These are phyloP conservation scores for Penicillium sp. DNA, from an alignment of 2,329 filamentous ascomycete genomes.

Conservation along the genomic window DNA sequence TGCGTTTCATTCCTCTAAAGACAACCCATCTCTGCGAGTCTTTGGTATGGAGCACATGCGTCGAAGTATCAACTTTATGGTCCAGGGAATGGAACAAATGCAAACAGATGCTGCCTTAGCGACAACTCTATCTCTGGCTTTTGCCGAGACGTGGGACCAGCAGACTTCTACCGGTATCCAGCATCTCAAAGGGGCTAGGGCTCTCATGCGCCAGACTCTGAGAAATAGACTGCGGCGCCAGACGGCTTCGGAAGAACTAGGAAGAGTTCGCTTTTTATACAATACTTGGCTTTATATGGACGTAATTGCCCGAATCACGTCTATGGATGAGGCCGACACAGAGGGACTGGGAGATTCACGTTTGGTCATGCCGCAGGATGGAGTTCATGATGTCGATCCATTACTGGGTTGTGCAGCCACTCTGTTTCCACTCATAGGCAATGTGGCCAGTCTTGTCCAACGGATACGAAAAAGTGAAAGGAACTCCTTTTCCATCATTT, in stretches of 20 bases:
- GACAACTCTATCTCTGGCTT: conserved; percentile 65
- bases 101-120: conserved; percentile 62
- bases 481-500: conserved; percentile 60
- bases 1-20: conserved; percentile 62
- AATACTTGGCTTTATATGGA: conserved; percentile 73
- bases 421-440: conserved; percentile 65
- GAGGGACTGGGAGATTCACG: conserved; percentile 38
- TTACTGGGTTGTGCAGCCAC: conserved; percentile 66
- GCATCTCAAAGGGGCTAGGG: conserved; percentile 64
- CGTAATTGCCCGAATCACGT: conserved; percentile 65
- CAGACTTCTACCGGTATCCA: conserved; percentile 66
- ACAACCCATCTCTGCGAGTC: conserved; percentile 54
- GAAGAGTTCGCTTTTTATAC: conserved; percentile 62
- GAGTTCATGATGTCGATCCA: conserved; percentile 60
- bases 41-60: conserved; percentile 67
- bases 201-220: conserved; percentile 59
- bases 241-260: conserved; percentile 45
- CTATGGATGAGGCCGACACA: conserved; percentile 56
- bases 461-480: conserved; percentile 52
- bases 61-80: conserved; percentile 57
- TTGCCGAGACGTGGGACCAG: conserved; percentile 68
- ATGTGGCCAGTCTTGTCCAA: conserved; percentile 63
- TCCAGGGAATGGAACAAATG: conserved; percentile 60
- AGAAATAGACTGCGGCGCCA: conserved; percentile 35
- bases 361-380: conserved; percentile 40